A percentile compares a stretch with the other conserved stretches of the same genome.
Conservation (phyloP, 495 filamentous ascomycete genomes). For the Penicillium parvum region DNA sequence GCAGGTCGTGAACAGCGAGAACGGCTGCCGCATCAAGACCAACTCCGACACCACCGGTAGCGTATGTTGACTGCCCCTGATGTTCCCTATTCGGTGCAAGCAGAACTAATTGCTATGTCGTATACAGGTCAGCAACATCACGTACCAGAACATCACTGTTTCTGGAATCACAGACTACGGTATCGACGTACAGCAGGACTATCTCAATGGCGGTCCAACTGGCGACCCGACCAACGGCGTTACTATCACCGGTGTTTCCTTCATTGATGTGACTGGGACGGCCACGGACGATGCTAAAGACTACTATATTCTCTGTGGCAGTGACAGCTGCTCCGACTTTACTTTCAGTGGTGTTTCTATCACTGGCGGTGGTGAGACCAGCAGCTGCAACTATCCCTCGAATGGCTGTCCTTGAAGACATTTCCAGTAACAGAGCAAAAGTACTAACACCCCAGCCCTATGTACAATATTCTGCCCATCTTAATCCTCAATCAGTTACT, state of each 20-base stretch:
- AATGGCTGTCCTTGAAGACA: slow-evolving; percentile 18
- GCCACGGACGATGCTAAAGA: slow-evolving; percentile 25
- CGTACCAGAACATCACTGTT: slow-evolving; percentile 41
- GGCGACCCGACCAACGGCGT: slow-evolving; percentile 43
- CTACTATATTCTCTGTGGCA: slow-evolving; percentile 49
- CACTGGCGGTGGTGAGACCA: slow-evolving; percentile 33
- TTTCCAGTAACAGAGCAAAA: too few species aligned
- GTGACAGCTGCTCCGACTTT: slow-evolving; percentile 42
- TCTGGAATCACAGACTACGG: slow-evolving; percentile 42
- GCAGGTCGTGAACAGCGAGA: slow-evolving; percentile 14
- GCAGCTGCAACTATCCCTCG: slow-evolving; percentile 39
- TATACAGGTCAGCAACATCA: slow-evolving; percentile 31
- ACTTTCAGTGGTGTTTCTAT: slow-evolving; percentile 36
- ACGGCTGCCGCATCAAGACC: slow-evolving; percentile 44
- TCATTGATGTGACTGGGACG: slow-evolving; percentile 42
- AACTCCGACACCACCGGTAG: slow-evolving; percentile 40
- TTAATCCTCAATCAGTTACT: too few species aligned
- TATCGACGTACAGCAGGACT: slow-evolving; percentile 47
- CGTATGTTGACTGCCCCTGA: slow-evolving; percentile 8
- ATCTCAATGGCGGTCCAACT: slow-evolving; percentile 45
- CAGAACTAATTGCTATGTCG: neutral
- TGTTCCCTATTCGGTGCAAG: neutral
- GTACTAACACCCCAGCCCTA: too few species aligned
- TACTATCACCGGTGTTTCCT: slow-evolving; percentile 33
- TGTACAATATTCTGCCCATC: too few species aligned